phyloP scores from a whole-genome alignment of 225 moss, liverwort and hornwort genomes.

The Sphagnum tenellum region DNA sequence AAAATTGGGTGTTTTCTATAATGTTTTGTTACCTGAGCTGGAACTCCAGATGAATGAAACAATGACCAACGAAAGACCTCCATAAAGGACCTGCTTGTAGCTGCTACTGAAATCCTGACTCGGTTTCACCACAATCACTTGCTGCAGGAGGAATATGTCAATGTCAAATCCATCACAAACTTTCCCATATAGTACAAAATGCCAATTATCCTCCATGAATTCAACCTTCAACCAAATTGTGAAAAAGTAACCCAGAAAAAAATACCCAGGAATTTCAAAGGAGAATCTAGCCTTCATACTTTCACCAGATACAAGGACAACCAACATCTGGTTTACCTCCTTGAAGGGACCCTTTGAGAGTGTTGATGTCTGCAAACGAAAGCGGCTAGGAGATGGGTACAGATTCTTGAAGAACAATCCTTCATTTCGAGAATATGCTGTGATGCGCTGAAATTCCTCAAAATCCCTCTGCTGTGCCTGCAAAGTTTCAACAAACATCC shows the following conservation, averaged over 20 bases:
- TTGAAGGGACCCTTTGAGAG: slow-evolving; percentile 18
- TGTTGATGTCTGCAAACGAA: slow-evolving; percentile 32
- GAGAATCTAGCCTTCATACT: too few relatives aligned
- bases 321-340: slow-evolving; percentile 3
- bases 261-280: too few relatives aligned
- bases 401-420: slow-evolving; percentile 87
- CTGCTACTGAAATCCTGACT: slow-evolving; percentile 56
- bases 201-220: too few relatives aligned
- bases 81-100: slow-evolving; percentile 81
- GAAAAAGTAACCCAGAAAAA: too few relatives aligned
- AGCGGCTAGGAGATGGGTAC: slow-evolving; percentile 57
- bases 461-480: slow-evolving; percentile 82
- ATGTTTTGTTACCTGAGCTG: slow-evolving; percentile 45
- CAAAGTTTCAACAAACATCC: too few relatives aligned
- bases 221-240: too few relatives aligned
- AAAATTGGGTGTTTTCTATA: neutral
- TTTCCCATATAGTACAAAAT: neutral
- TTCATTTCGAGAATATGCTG: slow-evolving; percentile 84
- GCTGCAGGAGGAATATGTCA: slow-evolving; percentile 19
- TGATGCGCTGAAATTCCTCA: slow-evolving; percentile 61
- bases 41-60: slow-evolving; percentile 88
- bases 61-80: slow-evolving; percentile 71
- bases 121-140: slow-evolving; percentile 39
- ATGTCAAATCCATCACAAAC: neutral
- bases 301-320: neutral